A percentile compares a stretch with the other conserved stretches of the same genome.
Conservation (phyloP, 2,329 filamentous ascomycete species). For the Tetracladium maxilliforme region DNA sequence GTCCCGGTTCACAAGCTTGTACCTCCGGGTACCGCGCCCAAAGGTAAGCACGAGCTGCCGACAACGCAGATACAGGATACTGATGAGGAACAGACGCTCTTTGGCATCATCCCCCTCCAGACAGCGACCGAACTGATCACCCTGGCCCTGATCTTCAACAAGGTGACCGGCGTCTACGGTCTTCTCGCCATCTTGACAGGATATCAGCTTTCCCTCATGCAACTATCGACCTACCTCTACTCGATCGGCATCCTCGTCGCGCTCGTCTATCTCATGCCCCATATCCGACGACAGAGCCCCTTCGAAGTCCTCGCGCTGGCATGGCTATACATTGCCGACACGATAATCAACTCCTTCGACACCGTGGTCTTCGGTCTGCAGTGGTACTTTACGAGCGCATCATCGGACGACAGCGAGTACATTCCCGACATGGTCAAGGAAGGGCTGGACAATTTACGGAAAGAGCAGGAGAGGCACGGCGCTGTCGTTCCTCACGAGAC, state of each 20-base stretch:
- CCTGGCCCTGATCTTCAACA: conserved; percentile 76
- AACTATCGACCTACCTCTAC: conserved; percentile 87
- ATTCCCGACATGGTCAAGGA: conserved; percentile 37
- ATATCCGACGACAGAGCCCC: conserved; percentile 65
- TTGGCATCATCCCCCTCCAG: conserved; percentile 74
- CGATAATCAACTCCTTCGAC: conserved; percentile 66
- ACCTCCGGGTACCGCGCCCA: conserved; percentile 32
- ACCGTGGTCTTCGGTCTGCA: conserved; percentile 68
- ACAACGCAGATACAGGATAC: background rate
- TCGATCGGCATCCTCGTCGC: conserved; percentile 57
- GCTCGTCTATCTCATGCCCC: conserved; percentile 57
- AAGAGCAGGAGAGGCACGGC: conserved; percentile 3
- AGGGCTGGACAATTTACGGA: conserved; percentile 29
- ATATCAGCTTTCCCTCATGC: conserved; percentile 65
- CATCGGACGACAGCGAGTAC: conserved; percentile 16
- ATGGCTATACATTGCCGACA: conserved; percentile 76
- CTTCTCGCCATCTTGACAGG: conserved; percentile 81
- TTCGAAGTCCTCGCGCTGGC: conserved; percentile 70
- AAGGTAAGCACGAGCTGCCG: conserved; percentile 17
- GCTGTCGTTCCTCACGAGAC: conserved; percentile 48
- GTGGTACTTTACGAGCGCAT: conserved; percentile 60
- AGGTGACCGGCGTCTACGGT: conserved; percentile 80
- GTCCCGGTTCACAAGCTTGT: too few relatives aligned
- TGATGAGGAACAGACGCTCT: conserved; percentile 47
- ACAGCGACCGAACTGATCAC: conserved; percentile 78